These are phyloP conservation scores for Colletotrichum cereale DNA, from an alignment of 2,329 filamentous ascomycete species.

Conservation along the genomic window DNA sequence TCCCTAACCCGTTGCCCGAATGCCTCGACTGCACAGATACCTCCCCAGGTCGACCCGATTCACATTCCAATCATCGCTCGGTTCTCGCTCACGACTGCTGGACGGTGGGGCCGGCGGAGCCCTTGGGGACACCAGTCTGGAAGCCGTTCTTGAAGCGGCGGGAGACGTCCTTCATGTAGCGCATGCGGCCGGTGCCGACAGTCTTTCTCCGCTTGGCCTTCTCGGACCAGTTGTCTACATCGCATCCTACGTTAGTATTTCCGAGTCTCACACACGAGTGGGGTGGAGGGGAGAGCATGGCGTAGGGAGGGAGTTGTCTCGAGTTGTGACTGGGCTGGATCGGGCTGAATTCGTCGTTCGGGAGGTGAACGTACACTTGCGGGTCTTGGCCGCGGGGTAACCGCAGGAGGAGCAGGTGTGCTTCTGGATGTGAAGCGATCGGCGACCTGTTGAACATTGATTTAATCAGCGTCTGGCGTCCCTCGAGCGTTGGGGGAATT, in stretches of 20 bases:
- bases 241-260: slow-evolving; percentile 31
- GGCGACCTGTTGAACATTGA: slow-evolving; percentile 74
- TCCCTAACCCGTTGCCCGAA: slow-evolving; percentile 22
- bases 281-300: background rate
- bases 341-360: slow-evolving; percentile 28
- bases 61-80: slow-evolving; percentile 45
- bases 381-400: slow-evolving; percentile 96
- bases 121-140: slow-evolving; percentile 90
- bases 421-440: slow-evolving; percentile 99
- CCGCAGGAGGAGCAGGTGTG: slow-evolving; percentile 95
- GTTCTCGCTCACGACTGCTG: slow-evolving; percentile 53
- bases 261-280: background rate
- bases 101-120: slow-evolving; percentile 73
- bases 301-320: background rate
- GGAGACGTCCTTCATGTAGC: slow-evolving; percentile 92
- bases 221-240: slow-evolving; percentile 97
- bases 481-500: slow-evolving; percentile 8
- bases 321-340: background rate
- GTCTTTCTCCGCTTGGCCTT: slow-evolving; percentile 99
- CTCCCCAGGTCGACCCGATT: slow-evolving; percentile 39
- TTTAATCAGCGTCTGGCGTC: slow-evolving; percentile 20
- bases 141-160: slow-evolving; percentile 98
- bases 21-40: slow-evolving; percentile 38
- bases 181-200: slow-evolving; percentile 95
- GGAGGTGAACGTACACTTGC: slow-evolving; percentile 88